Conservation (phyloP, 2,329 filamentous ascomycete species). For the Knoxdaviesia proteae region DNA sequence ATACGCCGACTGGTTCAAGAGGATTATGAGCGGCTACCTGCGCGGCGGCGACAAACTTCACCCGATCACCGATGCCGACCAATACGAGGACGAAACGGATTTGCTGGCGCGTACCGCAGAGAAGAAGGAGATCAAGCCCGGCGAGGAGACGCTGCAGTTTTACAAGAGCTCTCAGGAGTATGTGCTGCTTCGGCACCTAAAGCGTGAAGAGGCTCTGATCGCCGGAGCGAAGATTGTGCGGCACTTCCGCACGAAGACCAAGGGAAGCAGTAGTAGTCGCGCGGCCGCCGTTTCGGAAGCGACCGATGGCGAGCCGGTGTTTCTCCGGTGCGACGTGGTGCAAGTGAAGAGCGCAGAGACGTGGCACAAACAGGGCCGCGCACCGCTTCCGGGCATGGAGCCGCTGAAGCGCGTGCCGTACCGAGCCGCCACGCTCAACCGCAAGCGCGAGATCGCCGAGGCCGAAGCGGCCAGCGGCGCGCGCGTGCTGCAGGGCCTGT, state of each 20-base stretch:
- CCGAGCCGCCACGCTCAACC: conserved; percentile 71
- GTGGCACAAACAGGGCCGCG: conserved; percentile 92
- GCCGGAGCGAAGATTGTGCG: conserved; percentile 49
- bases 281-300: conserved; percentile 25
- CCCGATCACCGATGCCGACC: conserved; percentile 50
- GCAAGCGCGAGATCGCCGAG: conserved; percentile 77
- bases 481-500: conserved; percentile 74
- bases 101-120: conserved; percentile 52
- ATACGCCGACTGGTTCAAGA: conserved; percentile 74
- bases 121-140: conserved; percentile 52
- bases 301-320: conserved; percentile 45
- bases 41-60: conserved; percentile 21
- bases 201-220: conserved; percentile 73
- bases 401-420: conserved; percentile 78
- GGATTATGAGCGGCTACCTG: conserved; percentile 53
- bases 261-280: conserved; percentile 28
- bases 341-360: conserved; percentile 81
- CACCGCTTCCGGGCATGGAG: conserved; percentile 45
- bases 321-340: conserved; percentile 56
- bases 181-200: conserved; percentile 67
- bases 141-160: conserved; percentile 66
- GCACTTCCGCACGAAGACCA: conserved; percentile 53
- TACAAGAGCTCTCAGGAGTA: conserved; percentile 76
- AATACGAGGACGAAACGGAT: conserved; percentile 59
- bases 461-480: conserved; percentile 58